Conservation (phyloP, 2,329 filamentous ascomycete genomes). For the Chaetomiaceae sp. region DNA sequence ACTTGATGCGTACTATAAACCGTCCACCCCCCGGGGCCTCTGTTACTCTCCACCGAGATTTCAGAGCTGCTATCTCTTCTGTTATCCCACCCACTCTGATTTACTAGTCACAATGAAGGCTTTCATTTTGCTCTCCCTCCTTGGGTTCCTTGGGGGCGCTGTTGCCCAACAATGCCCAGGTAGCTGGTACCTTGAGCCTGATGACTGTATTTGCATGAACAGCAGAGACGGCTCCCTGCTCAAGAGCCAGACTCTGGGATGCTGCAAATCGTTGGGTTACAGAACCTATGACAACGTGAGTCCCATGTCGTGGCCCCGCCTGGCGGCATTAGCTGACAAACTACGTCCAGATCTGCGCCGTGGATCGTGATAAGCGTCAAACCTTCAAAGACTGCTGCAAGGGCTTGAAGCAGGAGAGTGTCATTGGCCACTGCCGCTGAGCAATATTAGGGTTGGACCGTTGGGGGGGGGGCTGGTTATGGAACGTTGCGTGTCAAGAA, state of each 20-base stretch:
- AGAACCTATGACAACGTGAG: constrained; percentile 21
- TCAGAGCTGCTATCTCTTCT: too few species aligned
- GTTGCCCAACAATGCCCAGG: constrained; percentile 19
- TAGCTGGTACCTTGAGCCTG: constrained; percentile 25
- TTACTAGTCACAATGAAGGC: constrained; percentile 9
- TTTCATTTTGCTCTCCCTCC: constrained; percentile 7
- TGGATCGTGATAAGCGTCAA: constrained; percentile 22
- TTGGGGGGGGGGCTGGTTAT: too few species aligned
- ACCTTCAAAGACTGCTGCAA: constrained; percentile 28
- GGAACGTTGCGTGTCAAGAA: too few species aligned
- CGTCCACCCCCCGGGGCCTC: too few species aligned
- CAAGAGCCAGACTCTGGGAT: constrained; percentile 18
- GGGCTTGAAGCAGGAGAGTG: constrained; percentile 24
- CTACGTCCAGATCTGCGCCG: constrained; percentile 23
- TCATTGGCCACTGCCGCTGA: constrained; percentile 27
- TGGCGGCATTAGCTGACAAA: background rate
- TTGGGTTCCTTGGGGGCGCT: constrained; percentile 13
- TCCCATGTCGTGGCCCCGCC: background rate
- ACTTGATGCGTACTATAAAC: too few species aligned
- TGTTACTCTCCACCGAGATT: too few species aligned
- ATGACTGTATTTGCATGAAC: constrained; percentile 28
- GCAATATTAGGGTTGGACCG: background rate
- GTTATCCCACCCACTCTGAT: too few species aligned
- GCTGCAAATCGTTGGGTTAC: constrained; percentile 21
- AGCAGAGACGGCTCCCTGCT: constrained; percentile 23